Conservation (phyloP, 164 flowering plant genomes). For the Chloranthus sessilifolius region DNA sequence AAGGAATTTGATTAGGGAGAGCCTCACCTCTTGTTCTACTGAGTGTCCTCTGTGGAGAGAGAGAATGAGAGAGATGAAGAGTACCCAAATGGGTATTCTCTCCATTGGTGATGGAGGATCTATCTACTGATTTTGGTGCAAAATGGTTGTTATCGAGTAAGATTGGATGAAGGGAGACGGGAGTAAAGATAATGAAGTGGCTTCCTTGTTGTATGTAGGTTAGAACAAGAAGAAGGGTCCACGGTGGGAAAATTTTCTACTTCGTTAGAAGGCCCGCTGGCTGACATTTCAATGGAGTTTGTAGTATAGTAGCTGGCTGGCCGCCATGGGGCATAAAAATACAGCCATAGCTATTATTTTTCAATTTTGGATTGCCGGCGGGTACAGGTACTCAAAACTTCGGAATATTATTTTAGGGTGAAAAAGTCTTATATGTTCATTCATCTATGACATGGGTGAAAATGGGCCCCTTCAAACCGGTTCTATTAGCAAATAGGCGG, state of each 20-base stretch:
- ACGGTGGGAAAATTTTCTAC: conserved; percentile 6
- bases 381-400: too few relatives aligned
- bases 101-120: conserved; percentile 17
- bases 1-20: conserved; percentile 26
- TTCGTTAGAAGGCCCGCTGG: conserved; percentile 15
- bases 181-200: conserved; percentile 1
- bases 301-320: conserved; percentile 10
- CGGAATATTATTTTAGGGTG: too few relatives aligned
- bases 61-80: conserved; percentile 25
- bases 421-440: too few relatives aligned
- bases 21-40: conserved; percentile 22
- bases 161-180: background rate
- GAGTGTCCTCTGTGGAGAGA: conserved; percentile 18
- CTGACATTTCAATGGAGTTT: conserved; percentile 27
- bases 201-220: conserved; percentile 6
- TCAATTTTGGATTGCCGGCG: too few relatives aligned
- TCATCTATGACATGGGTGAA: too few relatives aligned
- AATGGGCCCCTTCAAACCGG: too few relatives aligned
- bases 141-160: background rate
- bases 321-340: too few relatives aligned
- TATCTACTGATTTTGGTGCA: background rate
- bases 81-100: conserved; percentile 22
- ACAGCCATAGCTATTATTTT: too few relatives aligned
- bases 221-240: conserved; percentile 18
- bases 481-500: too few relatives aligned